These are phyloP conservation scores for Plectosphaerella cucumerina DNA, from an alignment of 2,329 filamentous ascomycete species.

Conservation along the genomic window DNA sequence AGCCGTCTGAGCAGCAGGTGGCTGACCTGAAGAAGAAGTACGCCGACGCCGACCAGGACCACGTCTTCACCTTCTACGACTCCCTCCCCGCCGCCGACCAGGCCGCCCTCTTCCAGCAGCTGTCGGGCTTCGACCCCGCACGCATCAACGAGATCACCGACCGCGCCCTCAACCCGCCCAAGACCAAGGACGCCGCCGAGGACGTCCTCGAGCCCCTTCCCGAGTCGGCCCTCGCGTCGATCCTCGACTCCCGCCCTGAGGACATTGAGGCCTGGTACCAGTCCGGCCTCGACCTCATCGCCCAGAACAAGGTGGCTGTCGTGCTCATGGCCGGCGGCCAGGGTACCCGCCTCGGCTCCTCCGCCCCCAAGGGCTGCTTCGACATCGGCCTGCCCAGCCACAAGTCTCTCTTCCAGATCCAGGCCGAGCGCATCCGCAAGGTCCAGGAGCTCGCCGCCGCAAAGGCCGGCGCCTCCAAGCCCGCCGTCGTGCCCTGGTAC, in stretches of 20 bases:
- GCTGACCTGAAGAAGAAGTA: conserved; percentile 68
- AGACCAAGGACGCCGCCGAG: conserved; percentile 50
- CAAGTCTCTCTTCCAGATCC: conserved; percentile 96
- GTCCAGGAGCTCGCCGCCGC: conserved; percentile 76
- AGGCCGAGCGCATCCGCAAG: conserved; percentile 89
- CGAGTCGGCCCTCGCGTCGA: conserved; percentile 78
- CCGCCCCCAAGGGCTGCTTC: conserved; percentile 94
- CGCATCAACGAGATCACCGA: conserved; percentile 86
- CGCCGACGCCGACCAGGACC: conserved; percentile 68
- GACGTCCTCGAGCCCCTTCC: conserved; percentile 79
- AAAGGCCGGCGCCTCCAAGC: conserved; percentile 48
- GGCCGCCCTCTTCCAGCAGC: conserved; percentile 73
- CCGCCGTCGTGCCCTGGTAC: conserved; percentile 85
- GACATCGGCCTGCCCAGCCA: conserved; percentile 89
- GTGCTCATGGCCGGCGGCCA: conserved; percentile 97
- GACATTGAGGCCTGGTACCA: conserved; percentile 84
- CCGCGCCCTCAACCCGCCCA: conserved; percentile 73
- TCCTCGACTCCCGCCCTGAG: conserved; percentile 78
- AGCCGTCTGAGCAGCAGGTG: conserved; percentile 63
- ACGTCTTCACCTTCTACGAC: conserved; percentile 84
- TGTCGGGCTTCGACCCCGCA: conserved; percentile 74
- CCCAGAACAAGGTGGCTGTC: conserved; percentile 73
- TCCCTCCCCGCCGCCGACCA: conserved; percentile 70
- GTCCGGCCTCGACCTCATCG: conserved; percentile 73
- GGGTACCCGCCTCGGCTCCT: conserved; percentile 90